Evolutionary conservation across 2,329 filamentous ascomycete genomes (phyloP), one percentile per base, ranked within the genome.

Genomic region (Sporothrix humicola): DNA sequence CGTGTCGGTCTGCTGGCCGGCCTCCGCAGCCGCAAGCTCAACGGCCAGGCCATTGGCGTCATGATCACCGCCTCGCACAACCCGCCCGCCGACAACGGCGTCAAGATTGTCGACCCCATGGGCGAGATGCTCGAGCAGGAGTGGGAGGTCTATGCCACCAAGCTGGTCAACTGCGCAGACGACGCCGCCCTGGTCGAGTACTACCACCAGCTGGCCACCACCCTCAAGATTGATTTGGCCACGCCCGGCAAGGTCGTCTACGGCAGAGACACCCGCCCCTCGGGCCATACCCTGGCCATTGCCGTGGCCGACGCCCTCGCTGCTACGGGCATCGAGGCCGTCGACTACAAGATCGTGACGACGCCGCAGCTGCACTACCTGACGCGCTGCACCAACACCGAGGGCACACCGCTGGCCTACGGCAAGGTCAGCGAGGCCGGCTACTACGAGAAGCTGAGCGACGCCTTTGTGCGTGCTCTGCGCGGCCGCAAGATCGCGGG

Each of bases 301-400:
- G 93, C 95, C 74, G 88, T 98, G 69, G 88, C 91, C 74, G 92
- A 93, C 79, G 93, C 93, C 20, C 86, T 98, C 76, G 90, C 91
- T 75, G 93, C 93, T 70, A 91, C 92, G 65, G 88, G 89, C 73
- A 90, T 92, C 72, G 89, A 93, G 75, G 91, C 89, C 80, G 90
- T 90, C 79, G 95, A 98, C 85, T 95, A 91, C 85, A 96, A 95
- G 83, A 91, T 95, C 81, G 87, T 98, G 79, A 98, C 96, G 13
- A 99, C 96, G 3, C 96, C 96, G n/a, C 96, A 98, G 84, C 88
- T 99, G 74, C 96, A 99, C 85, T 99, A 99, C 83, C 87, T 98
- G 76, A 95, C 95, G 46, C 93, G 96, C 77, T 97, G 95, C 82
- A 89, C 94, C 83, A 99, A 99, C 84, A 98, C 95, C 0, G 89